Evolutionary conservation across 768 basidiomycete species (phyloP), one percentile per base, ranked within the genome.

Genomic region (Cystofilobasidium ferigula): DNA sequence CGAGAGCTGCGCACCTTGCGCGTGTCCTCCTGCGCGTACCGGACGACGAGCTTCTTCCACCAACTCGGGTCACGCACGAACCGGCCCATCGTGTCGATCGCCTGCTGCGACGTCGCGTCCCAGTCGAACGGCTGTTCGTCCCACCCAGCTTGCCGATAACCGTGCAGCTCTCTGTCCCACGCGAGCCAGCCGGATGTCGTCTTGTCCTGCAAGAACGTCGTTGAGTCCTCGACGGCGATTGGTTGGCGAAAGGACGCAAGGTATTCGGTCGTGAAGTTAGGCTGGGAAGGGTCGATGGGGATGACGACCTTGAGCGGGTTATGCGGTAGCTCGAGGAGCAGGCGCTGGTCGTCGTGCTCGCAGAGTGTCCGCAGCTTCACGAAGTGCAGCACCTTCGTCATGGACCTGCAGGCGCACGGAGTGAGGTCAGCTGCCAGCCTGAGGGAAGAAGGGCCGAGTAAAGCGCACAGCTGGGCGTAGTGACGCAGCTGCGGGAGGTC

Each of bases 21-120:
- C 42, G 80, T 81, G 30, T 87, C 86, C 75, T 94, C 91, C 76
- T 93, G 89, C 35, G 85, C 80, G 84, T 88, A 91, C 13, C 88
- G 79, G 14, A 77, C 73, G 28, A 82, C 79, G 22, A 92, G 75
- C 69, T 63, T 68, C 35, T 38, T 43, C 67, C 67, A 68, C 56
- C 60, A 68, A 1, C 28, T 35, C 20, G 67, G 56, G 30, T 68
- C 61, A 32, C 40, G 38, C 22, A 68, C 56, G 16, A 62, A 45
- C 4, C 13, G 28, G 24, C 54, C 24, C 42, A 67, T 62, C 28
- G 24, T 61, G 4, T 30, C 54, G n/a, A 62, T 54, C 24, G 66
- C 60, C 26, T 63, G 57, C n/a, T 18, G 6, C 16, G 61, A 57
- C 20, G 62, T n/a, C 20, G 67, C 26, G 32, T 68, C 67, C 67